A percentile compares a stretch with the other conserved stretches of the same genome.
Conservation (phyloP, 176 grass and related monocot genomes). For the Oryza coarctata region DNA sequence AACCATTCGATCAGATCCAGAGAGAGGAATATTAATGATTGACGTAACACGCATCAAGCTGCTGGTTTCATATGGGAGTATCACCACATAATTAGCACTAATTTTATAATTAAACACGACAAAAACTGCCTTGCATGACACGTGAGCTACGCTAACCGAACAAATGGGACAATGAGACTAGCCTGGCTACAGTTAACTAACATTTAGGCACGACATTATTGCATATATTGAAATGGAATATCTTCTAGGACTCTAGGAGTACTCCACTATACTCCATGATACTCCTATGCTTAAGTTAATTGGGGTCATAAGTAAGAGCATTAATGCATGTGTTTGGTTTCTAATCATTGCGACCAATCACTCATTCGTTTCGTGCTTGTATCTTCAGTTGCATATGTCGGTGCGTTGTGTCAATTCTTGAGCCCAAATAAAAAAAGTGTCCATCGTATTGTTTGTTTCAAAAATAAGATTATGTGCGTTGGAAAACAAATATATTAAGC, state of each 20-base stretch:
- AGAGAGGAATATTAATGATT: background rate
- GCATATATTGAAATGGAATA: background rate
- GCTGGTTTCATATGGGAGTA: background rate
- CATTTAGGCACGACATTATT: conserved; percentile 14
- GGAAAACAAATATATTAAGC: background rate
- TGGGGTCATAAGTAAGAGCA: background rate
- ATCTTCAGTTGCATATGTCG: background rate
- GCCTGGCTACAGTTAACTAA: background rate
- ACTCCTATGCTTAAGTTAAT: background rate
- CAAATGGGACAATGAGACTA: background rate
- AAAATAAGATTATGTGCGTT: background rate
- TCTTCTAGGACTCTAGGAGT: background rate
- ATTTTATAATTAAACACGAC: background rate
- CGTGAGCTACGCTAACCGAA: background rate
- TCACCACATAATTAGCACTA: background rate
- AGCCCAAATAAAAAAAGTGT: background rate
- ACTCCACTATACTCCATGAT: background rate
- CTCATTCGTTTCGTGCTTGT: background rate
- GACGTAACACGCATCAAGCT: background rate
- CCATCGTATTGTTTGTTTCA: background rate
- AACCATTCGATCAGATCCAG: background rate
- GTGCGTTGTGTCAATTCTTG: background rate
- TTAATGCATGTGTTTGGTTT: background rate
- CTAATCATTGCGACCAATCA: background rate
- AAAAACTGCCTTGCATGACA: background rate